phyloP scores from a whole-genome alignment of 371 early-diverging fungal species.

The Zopfochytrium polystomum region DNA sequence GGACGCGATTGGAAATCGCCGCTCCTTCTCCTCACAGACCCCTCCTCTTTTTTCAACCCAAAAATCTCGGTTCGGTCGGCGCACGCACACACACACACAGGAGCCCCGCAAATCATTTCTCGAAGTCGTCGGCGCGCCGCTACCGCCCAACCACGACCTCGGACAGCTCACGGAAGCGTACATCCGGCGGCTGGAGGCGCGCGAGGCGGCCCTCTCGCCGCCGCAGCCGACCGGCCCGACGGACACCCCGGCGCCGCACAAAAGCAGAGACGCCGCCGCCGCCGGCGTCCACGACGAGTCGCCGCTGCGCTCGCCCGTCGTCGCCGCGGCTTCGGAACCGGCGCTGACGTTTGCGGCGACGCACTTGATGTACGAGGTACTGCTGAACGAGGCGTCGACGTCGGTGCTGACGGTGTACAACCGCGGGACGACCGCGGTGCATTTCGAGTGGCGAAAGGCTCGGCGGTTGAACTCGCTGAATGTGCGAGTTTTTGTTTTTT shows the following conservation, averaged over 20 bases:
- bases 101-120: conserved; percentile 31
- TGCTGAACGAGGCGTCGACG: conserved; percentile 32
- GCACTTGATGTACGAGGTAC: conserved; percentile 35
- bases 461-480: conserved; percentile 29
- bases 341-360: conserved; percentile 29
- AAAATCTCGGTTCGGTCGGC: neutral
- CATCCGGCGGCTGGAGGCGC: conserved; percentile 18
- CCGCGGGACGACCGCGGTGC: conserved; percentile 32
- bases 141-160: conserved; percentile 12
- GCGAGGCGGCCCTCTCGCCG: neutral
- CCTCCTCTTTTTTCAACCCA: too few species aligned
- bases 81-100: conserved; percentile 16
- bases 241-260: neutral
- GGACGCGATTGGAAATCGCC: too few species aligned
- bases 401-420: conserved; percentile 49
- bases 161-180: conserved; percentile 23
- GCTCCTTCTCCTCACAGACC: too few species aligned
- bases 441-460: conserved; percentile 43
- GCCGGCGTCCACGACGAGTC: neutral
- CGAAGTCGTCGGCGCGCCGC: conserved; percentile 34
- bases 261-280: neutral
- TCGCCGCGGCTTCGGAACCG: conserved; percentile 3
- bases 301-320: neutral
- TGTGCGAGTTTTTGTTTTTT: conserved; percentile 15
- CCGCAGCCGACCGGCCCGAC: neutral